Base-by-base conservation (phyloP, 1,284 basidiomycete species). In the Meira nashicola region DNA sequence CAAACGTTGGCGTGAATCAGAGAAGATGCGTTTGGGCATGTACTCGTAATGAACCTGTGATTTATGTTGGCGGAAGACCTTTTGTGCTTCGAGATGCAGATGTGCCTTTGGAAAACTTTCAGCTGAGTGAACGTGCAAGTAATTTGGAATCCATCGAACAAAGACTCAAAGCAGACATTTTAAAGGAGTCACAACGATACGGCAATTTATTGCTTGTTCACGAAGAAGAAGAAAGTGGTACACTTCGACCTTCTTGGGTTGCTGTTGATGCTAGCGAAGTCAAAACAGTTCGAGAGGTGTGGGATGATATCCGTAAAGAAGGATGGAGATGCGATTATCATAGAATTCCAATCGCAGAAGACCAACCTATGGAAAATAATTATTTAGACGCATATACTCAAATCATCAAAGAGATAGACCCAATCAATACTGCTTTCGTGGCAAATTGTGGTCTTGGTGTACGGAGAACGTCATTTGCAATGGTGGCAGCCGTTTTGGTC, bases 401-500 rank as follows among this genome's bases (percentile, higher is more conserved):
- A 12, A 86, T 93, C 50, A 87, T 98, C 71, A 86, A 87, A 69
- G 81, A 85, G 41, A 86, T 89, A 0, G 90, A 95, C 67, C 92
- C 94, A 0, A 80, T 86, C 8, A 83, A 82, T 19, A 92, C 90
- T 0, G 87, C 89, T 0, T 82, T 98, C 15, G 90, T 98, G 1
- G 96, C 98, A 79, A 94, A 91, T 59, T 97, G 95, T 78, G 94
- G 95, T 43, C 93, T 95, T 85, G 95, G 95, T 46, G 90, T 92
- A 2, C 92, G 95, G 0, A 86, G 95, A 43, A 95, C 94, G 1
- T 96, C 94, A 0, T 97, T 97, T 77, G 94, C 91, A 5, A 98
- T 98, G 95, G 86, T 89, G 14, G 90, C 93, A 1, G 93, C 94
- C 0, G 86, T 89, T 63, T 83, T 99, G 23, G 83, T 98, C 0